A percentile compares a stretch with the other conserved stretches of the same genome.
Conservation (phyloP, 768 basidiomycete genomes). For the Rhodotorula paludigena region DNA sequence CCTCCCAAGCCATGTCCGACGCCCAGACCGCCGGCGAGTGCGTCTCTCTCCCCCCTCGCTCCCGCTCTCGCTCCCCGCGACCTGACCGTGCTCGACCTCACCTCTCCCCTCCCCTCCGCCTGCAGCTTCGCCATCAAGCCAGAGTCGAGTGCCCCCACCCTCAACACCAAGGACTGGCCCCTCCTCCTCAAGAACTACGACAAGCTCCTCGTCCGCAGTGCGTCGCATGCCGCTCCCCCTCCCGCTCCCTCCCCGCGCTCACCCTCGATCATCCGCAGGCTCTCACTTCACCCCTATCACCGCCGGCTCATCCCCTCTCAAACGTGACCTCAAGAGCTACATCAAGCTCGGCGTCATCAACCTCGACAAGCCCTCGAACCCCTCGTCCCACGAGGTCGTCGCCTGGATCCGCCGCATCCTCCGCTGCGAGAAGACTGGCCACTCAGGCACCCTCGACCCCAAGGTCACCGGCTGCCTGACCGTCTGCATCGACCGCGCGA, state of each 20-base stretch:
- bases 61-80: background rate
- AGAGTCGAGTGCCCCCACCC: conserved; percentile 57
- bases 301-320: conserved; percentile 84
- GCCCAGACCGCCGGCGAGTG: conserved; percentile 25
- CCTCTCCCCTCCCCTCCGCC: too few relatives aligned
- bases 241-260: background rate
- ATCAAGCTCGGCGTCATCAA: conserved; percentile 99
- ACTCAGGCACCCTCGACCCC: conserved; percentile 96
- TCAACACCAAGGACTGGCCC: conserved; percentile 97
- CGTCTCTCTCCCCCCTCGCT: background rate
- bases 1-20: conserved; percentile 7
- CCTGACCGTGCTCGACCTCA: background rate
- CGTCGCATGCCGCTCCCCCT: background rate
- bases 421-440: conserved; percentile 95
- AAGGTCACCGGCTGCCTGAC: conserved; percentile 99
- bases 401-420: conserved; percentile 97
- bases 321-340: conserved; percentile 85
- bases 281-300: conserved; percentile 98
- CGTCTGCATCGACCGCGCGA: conserved; percentile 98
- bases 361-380: conserved; percentile 98
- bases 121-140: conserved; percentile 60
- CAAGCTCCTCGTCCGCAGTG: conserved; percentile 52
- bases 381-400: conserved; percentile 87
- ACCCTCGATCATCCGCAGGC: conserved; percentile 60
- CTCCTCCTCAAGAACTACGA: conserved; percentile 98